phyloP scores from a whole-genome alignment of 345 rosid species.

The Cardamine chenopodiifolia region DNA sequence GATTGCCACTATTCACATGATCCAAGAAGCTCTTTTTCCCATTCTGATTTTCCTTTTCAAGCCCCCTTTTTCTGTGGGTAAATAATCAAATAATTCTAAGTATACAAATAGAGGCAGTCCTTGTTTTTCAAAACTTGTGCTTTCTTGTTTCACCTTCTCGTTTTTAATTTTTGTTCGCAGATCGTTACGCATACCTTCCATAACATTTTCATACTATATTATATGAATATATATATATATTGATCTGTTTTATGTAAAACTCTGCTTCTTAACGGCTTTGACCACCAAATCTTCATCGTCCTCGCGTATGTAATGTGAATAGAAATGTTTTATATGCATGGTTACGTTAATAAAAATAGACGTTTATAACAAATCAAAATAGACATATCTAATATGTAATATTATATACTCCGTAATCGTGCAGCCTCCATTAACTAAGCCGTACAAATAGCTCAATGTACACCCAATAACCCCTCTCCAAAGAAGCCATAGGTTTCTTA shows the following conservation, averaged over 20 bases:
- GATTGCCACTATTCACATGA: slow-evolving; percentile 34
- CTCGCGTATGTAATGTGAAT: slow-evolving; percentile 6
- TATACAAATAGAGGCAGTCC: slow-evolving; percentile 14
- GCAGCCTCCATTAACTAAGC: slow-evolving; percentile 34
- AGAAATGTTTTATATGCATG: not conserved
- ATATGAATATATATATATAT: not conserved
- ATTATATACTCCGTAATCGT: slow-evolving; percentile 2
- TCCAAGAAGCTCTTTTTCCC: slow-evolving; percentile 43
- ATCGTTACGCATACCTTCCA: slow-evolving; percentile 17
- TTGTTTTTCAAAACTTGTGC: slow-evolving; percentile 30
- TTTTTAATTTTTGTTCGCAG: not conserved
- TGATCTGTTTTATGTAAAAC: not conserved
- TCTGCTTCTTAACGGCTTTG: slow-evolving; percentile 12
- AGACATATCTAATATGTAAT: not conserved
- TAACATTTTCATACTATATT: slow-evolving; percentile 6
- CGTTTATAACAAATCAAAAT: not conserved
- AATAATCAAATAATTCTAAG: slow-evolving; percentile 22
- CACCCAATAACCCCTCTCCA: slow-evolving; percentile 31
- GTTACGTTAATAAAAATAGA: not conserved
- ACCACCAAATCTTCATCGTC: not conserved
- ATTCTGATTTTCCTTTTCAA: slow-evolving; percentile 41
- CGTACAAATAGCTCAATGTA: slow-evolving; percentile 42
- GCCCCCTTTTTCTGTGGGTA: not conserved
- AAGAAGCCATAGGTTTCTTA: slow-evolving; percentile 40
- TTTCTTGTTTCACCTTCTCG: slow-evolving; percentile 33